phyloP scores from a whole-genome alignment of 192 early-diverging fungal species.

The Coemansia sp. region DNA sequence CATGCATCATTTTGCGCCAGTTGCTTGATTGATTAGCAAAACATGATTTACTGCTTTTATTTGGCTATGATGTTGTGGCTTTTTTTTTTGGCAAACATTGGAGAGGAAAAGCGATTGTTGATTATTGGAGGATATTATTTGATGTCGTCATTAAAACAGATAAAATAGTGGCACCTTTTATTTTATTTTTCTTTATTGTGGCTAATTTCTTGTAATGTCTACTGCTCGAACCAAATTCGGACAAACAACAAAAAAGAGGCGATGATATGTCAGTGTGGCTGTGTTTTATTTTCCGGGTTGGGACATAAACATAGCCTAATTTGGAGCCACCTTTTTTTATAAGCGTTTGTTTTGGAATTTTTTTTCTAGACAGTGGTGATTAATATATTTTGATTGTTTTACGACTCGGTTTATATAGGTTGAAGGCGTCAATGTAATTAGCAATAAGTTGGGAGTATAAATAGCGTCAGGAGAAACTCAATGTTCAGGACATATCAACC shows the following conservation, averaged over 20 bases:
- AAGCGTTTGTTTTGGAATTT: not conserved
- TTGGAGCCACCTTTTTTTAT: not conserved
- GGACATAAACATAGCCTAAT: not conserved
- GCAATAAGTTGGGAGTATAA: not conserved
- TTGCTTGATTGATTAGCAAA: no score
- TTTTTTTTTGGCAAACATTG: no score
- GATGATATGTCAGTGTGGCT: not conserved
- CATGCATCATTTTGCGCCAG: no score
- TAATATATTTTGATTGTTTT: not conserved
- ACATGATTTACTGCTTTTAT: no score
- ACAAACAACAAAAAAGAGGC: not conserved
- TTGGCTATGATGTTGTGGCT: no score
- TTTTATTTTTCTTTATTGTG: no score
- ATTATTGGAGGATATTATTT: no score
- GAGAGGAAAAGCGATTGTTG: no score
- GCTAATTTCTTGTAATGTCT: no score
- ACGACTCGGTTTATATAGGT: not conserved
- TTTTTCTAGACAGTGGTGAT: not conserved
- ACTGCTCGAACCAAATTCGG: no score
- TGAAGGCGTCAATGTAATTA: not conserved
- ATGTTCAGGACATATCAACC: not conserved
- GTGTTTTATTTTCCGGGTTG: not conserved
- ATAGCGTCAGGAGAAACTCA: not conserved
- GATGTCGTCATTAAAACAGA: no score
- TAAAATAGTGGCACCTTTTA: no score